Base-by-base conservation (phyloP, 495 filamentous ascomycete genomes). In the Hypoxylon lienhwacheense region DNA sequence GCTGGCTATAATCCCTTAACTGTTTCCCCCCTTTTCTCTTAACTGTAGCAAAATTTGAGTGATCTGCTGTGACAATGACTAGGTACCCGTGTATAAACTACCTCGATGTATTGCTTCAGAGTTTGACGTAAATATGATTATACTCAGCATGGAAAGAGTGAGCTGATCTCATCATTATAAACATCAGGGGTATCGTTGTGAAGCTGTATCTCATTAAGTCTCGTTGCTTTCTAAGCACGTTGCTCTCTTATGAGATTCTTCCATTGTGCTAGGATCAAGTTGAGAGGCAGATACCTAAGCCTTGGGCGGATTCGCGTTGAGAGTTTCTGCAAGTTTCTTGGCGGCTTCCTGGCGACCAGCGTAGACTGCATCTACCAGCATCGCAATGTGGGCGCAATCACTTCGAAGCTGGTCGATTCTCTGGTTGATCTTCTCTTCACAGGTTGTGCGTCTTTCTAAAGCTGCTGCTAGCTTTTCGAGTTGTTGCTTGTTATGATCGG, bases 341-440 rank as follows among this genome's bases (percentile, higher is more conserved):
- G 58, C 58, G 7, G 52, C 47, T 25, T 61, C 58, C 43, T 55
- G 32, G 35, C 58, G 58, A 22, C 52, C 58, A n/a, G 24, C 28
- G 29, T 61, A 61, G 17, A 61, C 26, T 20, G 58, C 58, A 29
- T 61, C 42, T 1, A 61, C 7, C 14, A 61, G 36, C 58, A 61
- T 61, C 6, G 58, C 58, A 2, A 61, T 42, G 20, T 61, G 58
- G 21, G 47, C 58, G 16, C 41, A 42, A n/a, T 61, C 58, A 7
- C 55, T 52, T 47, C 42, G 51, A 3, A 61, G 52, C 0, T 36
- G 39, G 20, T 55, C 52, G 11, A 55, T 52, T 7, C 22, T 16
- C 7, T 52, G 35, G 12, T 15, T 52, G 35, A 61, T 61, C 21
- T 55, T 37, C 29, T 55, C 58, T 7, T 61, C 58, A 29, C 46